Conservation (phyloP, 768 basidiomycete genomes). For the Leucosporidium creatinivorum region DNA sequence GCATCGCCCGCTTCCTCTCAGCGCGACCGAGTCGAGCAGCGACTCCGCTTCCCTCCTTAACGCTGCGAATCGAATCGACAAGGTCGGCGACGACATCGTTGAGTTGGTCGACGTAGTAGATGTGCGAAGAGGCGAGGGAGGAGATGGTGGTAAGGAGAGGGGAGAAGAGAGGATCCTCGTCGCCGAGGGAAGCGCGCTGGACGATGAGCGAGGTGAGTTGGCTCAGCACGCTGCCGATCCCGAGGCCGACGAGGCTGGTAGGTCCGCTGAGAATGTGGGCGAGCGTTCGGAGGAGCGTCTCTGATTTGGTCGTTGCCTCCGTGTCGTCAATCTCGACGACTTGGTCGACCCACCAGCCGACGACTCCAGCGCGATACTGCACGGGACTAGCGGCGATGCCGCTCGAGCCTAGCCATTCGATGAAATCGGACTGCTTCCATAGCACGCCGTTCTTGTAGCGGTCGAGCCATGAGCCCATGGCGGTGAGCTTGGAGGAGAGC, state of each 20-base stretch:
- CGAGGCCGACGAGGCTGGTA: conserved; percentile 1
- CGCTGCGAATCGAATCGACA: neutral
- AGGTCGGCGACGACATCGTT: conserved; percentile 17
- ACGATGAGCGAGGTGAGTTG: conserved; percentile 6
- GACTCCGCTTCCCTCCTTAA: conserved; percentile 1
- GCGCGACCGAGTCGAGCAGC: conserved; percentile 1
- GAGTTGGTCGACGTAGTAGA: conserved; percentile 20
- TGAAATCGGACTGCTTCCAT: conserved; percentile 10
- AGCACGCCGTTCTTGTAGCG: conserved; percentile 5
- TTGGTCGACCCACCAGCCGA: conserved; percentile 27
- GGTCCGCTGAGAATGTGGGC: neutral
- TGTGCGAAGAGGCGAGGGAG: neutral
- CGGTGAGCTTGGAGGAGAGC: conserved; percentile 10
- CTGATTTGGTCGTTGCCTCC: neutral
- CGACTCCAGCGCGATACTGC: neutral
- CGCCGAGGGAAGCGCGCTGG: neutral
- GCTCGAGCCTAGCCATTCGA: conserved; percentile 15
- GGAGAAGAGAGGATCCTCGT: neutral
- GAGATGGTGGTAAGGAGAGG: conserved; percentile 3
- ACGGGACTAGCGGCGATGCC: conserved; percentile 2
- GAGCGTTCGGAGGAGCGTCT: neutral
- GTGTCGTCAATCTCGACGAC: conserved; percentile 12
- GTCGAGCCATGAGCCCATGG: conserved; percentile 18
- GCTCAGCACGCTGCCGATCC: neutral
- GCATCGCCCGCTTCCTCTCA: conserved; percentile 1